Base-by-base conservation (phyloP, 352 stramenopile genomes). In the Pythium rhizo-oryzae region DNA sequence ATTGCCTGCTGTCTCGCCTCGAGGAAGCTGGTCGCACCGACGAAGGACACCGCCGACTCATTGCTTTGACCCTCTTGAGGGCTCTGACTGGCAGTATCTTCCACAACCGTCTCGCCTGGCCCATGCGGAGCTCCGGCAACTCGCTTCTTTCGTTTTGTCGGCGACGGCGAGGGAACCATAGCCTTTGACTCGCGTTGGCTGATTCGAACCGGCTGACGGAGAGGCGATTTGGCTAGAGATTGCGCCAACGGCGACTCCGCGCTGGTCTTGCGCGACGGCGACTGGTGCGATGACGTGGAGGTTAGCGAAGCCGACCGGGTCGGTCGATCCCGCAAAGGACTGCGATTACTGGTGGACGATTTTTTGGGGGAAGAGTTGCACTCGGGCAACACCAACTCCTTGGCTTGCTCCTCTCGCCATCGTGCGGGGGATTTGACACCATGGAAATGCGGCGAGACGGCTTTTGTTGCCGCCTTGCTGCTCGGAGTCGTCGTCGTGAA, bases 1-100 rank as follows among this genome's bases (percentile, higher is more conserved):
- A 76, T 69, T 18, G 74, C 70, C 5, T 79, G 52, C 35, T 69
- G 68, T 13, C 79, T 70, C 0, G 75, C 80, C 58, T 86, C 78
- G 0, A 70, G 65, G 39, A 88, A 91, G 55, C 64, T 87, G 19
- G 60, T 71, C 0, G 65, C 69, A 35, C 74, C 78, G 37, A 78
- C 69, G 65, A 89, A 84, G 0, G 56, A 24, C 25, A 75, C 39
- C 5, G 77, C 47, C 18, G 25, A 49, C 5, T 5, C 43, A n/a
- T 15, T 15, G 46, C 28, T 19, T 9, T 35, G 41, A n/a, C n/a
- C n/a, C n/a, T n/a, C n/a, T n/a, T n/a, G n/a, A n/a, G n/a, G n/a
- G n/a, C n/a, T n/a, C n/a, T n/a, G n/a, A n/a, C n/a, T n/a, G n/a
- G n/a, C n/a, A n/a, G n/a, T n/a, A n/a, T n/a, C n/a, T n/a, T n/a